Conservation (phyloP, 257 asterid genomes). For the Asclepias syriaca region DNA sequence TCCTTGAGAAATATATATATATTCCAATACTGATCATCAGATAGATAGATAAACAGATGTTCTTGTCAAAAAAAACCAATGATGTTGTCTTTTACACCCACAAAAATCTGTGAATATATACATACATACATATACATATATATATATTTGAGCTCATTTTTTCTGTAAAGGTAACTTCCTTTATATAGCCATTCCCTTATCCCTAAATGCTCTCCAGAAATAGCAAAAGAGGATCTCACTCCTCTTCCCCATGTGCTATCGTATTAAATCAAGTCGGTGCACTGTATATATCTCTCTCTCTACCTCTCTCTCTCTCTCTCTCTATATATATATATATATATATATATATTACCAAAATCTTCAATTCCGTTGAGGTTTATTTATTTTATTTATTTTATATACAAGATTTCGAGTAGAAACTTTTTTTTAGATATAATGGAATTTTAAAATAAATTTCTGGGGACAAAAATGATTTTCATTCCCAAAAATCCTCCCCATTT, state of each 20-base stretch:
- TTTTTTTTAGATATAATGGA: too few species aligned
- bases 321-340: too few species aligned
- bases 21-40: slow-evolving; percentile 9
- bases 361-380: too few species aligned
- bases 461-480: too few species aligned
- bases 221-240: slow-evolving; percentile 10
- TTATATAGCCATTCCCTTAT: background rate
- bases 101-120: slow-evolving; percentile 6
- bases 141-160: background rate
- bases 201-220: slow-evolving; percentile 8
- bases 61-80: slow-evolving; percentile 3
- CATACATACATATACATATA: too few species aligned
- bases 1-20: background rate
- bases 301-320: too few species aligned
- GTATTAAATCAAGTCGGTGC: slow-evolving; percentile 3
- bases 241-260: slow-evolving; percentile 12
- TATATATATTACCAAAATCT: too few species aligned
- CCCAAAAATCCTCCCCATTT: too few species aligned
- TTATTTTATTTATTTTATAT: too few species aligned
- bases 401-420: too few species aligned
- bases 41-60: background rate
- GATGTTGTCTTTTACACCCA: slow-evolving; percentile 12
- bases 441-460: too few species aligned
- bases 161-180: background rate
- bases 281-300: too few species aligned